Evolutionary conservation across 1,139 yeast species (phyloP).

Genomic region (Geotrichum fermentans): DNA sequence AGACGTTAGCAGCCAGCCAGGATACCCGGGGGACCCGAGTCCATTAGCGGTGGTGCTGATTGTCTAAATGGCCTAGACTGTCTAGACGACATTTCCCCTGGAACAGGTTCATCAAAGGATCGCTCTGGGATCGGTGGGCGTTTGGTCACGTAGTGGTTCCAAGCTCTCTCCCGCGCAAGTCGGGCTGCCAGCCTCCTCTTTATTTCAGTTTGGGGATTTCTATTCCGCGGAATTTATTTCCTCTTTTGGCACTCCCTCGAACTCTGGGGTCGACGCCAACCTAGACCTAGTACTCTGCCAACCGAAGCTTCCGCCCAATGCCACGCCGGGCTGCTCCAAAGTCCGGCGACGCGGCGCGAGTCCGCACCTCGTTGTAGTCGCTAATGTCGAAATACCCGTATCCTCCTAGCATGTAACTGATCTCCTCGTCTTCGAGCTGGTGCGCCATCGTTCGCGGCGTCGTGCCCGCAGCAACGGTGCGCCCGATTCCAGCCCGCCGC

Average conservation of each 20-base stretch:
- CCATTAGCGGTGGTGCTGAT: too few species aligned
- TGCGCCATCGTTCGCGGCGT: slow-evolving; percentile 25
- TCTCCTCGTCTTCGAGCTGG: slow-evolving; percentile 31
- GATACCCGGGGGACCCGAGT: too few species aligned
- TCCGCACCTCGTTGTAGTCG: slow-evolving; percentile 56
- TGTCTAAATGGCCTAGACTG: too few species aligned
- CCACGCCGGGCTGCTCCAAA: slow-evolving; percentile 37
- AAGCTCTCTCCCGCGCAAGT: too few species aligned
- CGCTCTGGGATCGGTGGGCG: too few species aligned
- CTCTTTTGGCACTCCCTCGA: neutral
- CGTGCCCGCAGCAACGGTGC: slow-evolving; percentile 25
- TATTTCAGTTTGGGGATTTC: neutral
- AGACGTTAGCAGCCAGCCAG: too few species aligned
- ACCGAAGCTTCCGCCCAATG: slow-evolving; percentile 66
- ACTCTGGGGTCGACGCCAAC: neutral
- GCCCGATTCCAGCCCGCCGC: slow-evolving; percentile 22
- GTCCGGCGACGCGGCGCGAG: slow-evolving; percentile 67
- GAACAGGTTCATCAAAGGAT: neutral
- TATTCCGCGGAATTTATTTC: neutral
- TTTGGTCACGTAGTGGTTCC: too few species aligned
- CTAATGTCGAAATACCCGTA: slow-evolving; percentile 75
- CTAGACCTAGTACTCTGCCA: slow-evolving; percentile 55
- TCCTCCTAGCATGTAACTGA: slow-evolving; percentile 63
- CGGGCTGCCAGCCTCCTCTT: too few species aligned
- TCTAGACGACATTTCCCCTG: too few species aligned